Evolutionary conservation across 371 early-diverging fungal species (phyloP), one percentile per base, ranked within the genome.

Genomic region (Apophysomyces elegans): DNA sequence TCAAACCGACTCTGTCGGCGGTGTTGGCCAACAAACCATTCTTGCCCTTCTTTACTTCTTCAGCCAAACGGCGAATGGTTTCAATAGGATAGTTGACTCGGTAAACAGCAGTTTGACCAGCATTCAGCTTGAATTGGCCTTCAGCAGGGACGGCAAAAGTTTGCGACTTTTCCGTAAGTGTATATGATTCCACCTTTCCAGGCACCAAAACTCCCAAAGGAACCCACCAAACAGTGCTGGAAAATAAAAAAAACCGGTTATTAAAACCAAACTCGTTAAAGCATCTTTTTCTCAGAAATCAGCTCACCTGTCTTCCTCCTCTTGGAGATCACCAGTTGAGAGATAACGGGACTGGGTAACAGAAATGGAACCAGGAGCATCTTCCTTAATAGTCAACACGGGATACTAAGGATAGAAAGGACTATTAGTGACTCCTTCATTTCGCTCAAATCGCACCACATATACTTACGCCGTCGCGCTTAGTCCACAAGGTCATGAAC

Each of bases 401-500:
- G 95, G 95, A 74, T 88, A 93, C 76, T 81, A 72, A 65, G 37
- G 26, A 63, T 35, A 58, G 26, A 5, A 63, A 8, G 14, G 7
- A 35, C 59, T 37, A 36, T 13, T 4, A 38, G 4, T 47, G 54
- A 44, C 12, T 1, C 35, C 59, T n/a, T 21, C 11, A 7, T 35
- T 11, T 44, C 39, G 37, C n/a, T 32, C 8, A 56, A 26, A 26
- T 26, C 32, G 32, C 32, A 8, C 6, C 16, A 37, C 21, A 9
- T 12, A 44, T 21, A 69, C 87, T 81, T 78, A 86, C 86, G 1
- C 96, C 97, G 43, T 88, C 84, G 64, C 90, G 83, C 64, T 85
- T 83, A 44, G 94, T 95, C 97, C 97, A 96, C 14, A 85, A 61
- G 39, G 83, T 79, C 93, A 96, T 93, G 67, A 95, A 86, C 56